Evolutionary conservation across 257 asterid genomes (phyloP).

Genomic region (Solanum piurae): DNA sequence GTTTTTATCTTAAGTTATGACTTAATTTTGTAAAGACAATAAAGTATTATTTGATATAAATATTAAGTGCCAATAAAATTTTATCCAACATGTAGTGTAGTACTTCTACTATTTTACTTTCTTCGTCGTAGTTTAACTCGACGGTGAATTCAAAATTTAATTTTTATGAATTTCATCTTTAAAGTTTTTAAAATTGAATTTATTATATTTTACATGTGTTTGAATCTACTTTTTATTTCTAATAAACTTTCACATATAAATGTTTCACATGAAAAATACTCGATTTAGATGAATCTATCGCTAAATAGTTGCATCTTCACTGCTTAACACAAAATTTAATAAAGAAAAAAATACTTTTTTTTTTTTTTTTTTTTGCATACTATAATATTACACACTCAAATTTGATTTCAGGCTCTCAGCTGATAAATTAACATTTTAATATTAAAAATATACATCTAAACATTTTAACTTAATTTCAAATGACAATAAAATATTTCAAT

Average conservation of each 20-base stretch:
- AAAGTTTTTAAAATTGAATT: neutral
- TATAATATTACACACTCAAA: too few relatives aligned
- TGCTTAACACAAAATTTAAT: neutral
- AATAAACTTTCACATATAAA: neutral
- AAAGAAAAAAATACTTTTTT: neutral
- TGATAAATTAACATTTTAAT: too few relatives aligned
- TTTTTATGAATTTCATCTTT: neutral
- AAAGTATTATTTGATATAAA: neutral
- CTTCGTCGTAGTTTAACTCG: neutral
- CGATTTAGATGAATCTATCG: rapidly evolving
- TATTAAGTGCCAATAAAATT: rapidly evolving
- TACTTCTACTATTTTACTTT: neutral
- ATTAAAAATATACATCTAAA: too few relatives aligned
- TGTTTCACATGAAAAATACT: neutral
- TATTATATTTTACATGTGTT: neutral
- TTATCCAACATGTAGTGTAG: neutral
- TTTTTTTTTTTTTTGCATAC: too few relatives aligned
- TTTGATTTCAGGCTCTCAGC: too few relatives aligned
- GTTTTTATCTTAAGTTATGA: neutral
- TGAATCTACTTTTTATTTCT: neutral
- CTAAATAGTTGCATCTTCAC: neutral
- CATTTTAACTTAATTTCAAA: too few relatives aligned
- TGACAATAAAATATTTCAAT: rapidly evolving
- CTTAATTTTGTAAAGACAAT: neutral
- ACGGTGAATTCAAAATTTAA: too few relatives aligned